These are phyloP conservation scores for Pulveroboletus ravenelii DNA, from an alignment of 768 basidiomycete species.

Conservation along the genomic window DNA sequence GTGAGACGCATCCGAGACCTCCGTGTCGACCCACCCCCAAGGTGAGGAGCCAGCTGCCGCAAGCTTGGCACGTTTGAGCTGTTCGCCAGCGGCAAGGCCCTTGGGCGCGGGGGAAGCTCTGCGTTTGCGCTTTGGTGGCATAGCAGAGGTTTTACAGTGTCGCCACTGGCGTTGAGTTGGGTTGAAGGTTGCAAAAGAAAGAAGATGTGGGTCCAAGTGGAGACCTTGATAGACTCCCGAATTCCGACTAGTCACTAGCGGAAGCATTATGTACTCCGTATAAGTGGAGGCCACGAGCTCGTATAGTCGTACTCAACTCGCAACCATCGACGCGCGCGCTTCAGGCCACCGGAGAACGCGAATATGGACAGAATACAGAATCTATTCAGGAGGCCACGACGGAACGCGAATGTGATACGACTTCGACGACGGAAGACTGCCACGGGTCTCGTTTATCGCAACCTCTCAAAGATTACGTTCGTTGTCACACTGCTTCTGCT, in stretches of 20 bases:
- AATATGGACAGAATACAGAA: constrained; percentile 23
- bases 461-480: constrained; percentile 31
- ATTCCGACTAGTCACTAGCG: constrained; percentile 18
- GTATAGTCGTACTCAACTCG: too few species aligned
- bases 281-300: background rate
- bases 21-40: constrained; percentile 83
- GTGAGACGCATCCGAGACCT: constrained; percentile 49
- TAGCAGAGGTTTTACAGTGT: constrained; percentile 16
- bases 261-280: background rate
- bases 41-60: constrained; percentile 42
- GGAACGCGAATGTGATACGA: constrained; percentile 35
- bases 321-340: background rate
- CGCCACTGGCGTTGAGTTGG: background rate
- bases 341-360: background rate
- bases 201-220: constrained; percentile 5
- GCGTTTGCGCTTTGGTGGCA: constrained; percentile 59
- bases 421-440: constrained; percentile 44
- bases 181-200: constrained; percentile 3
- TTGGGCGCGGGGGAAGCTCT: constrained; percentile 42
- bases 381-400: constrained; percentile 16
- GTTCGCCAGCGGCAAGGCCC: constrained; percentile 59
- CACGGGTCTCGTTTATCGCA: constrained; percentile 29
- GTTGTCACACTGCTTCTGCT: constrained; percentile 1
- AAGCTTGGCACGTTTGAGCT: constrained; percentile 53
- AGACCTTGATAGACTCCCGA: constrained; percentile 21